These are phyloP conservation scores for Alternaria solani DNA, from an alignment of 2,329 filamentous ascomycete genomes.

Conservation along the genomic window DNA sequence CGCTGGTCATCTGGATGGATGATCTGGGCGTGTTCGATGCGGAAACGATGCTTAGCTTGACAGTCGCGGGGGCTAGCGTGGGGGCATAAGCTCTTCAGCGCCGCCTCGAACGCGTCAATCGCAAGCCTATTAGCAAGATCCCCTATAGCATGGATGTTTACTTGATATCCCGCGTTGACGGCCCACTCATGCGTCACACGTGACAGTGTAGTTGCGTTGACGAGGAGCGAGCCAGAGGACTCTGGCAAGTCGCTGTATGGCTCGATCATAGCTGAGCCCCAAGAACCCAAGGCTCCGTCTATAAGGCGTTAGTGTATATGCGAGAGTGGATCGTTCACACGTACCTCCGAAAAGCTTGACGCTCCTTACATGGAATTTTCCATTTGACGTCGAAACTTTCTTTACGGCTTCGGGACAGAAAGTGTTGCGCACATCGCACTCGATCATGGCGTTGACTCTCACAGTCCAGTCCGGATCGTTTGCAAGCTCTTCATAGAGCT, in stretches of 20 bases:
- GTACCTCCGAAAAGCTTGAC: conserved; percentile 74
- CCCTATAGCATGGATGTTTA: conserved; percentile 77
- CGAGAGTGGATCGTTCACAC: conserved; percentile 15
- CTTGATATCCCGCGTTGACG: conserved; percentile 65
- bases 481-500: conserved; percentile 63
- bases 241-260: conserved; percentile 71
- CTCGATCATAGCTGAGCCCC: conserved; percentile 76
- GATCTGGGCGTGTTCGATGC: conserved; percentile 76
- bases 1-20: conserved; percentile 71
- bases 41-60: conserved; percentile 66
- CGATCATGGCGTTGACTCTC: conserved; percentile 73
- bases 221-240: conserved; percentile 70
- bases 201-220: conserved; percentile 68
- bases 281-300: conserved; percentile 75
- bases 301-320: conserved; percentile 22
- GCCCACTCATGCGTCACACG: conserved; percentile 67
- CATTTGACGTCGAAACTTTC: conserved; percentile 56
- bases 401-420: conserved; percentile 65
- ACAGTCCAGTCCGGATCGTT: conserved; percentile 64
- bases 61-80: conserved; percentile 53
- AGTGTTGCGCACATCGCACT: conserved; percentile 70
- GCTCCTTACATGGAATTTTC: conserved; percentile 65
- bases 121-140: conserved; percentile 72
- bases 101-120: conserved; percentile 68
- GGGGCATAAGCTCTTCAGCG: conserved; percentile 64